A percentile compares a stretch with the other conserved stretches of the same genome.
These are phyloP conservation scores for Hypseocharis bilobata DNA, from an alignment of 441 rosid species.

Conservation along the genomic window DNA sequence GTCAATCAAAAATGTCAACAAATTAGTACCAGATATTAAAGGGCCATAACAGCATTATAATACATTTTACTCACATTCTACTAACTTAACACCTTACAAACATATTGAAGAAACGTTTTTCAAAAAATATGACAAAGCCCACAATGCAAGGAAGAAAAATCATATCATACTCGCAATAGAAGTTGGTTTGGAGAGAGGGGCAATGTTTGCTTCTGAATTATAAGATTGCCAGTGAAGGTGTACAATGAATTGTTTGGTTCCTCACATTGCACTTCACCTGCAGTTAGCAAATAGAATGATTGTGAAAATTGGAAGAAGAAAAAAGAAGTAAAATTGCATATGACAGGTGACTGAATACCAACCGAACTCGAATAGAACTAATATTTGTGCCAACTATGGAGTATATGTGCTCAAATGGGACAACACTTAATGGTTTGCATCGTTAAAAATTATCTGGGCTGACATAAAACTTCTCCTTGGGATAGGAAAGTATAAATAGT, in stretches of 20 bases:
- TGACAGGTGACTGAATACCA: not conserved
- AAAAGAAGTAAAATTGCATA: conserved; percentile 4
- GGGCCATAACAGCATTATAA: not conserved
- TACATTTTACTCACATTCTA: too few relatives aligned
- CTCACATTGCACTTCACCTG: conserved; percentile 98
- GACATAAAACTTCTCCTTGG: not conserved
- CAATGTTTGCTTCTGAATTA: conserved; percentile 69
- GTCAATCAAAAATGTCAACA: not conserved
- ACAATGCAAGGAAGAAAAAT: conserved; percentile 13
- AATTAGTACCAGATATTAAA: not conserved
- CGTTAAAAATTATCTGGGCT: not conserved
- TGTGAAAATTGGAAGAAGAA: conserved; percentile 6
- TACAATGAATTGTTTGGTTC: conserved; percentile 94
- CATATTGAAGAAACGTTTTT: too few relatives aligned
- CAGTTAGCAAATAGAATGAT: conserved; percentile 27
- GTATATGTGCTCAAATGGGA: not conserved
- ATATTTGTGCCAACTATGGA: not conserved
- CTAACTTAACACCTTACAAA: conserved; percentile 9
- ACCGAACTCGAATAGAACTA: conserved; percentile 2
- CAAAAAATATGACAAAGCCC: too few relatives aligned
- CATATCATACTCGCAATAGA: conserved; percentile 65
- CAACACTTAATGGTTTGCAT: not conserved
- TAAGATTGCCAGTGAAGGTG: conserved; percentile 95
- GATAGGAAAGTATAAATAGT: not conserved
- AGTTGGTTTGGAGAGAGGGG: conserved; percentile 94